phyloP scores from a whole-genome alignment of 2,329 filamentous ascomycete genomes.

The Cytospora mali region DNA sequence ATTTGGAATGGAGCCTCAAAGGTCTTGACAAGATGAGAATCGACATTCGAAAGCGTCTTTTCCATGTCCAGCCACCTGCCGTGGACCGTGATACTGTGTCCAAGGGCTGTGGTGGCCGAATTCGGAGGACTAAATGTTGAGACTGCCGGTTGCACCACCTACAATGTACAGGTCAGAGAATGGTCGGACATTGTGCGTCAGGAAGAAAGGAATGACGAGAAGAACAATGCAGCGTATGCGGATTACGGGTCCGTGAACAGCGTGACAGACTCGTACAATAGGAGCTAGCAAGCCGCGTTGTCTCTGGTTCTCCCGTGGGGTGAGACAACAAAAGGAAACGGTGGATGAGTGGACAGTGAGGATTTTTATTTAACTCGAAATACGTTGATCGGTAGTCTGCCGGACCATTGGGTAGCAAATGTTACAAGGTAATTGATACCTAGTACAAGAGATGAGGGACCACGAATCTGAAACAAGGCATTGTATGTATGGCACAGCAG shows the following conservation, averaged over 20 bases:
- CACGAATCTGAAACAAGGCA: slow-evolving; percentile 20
- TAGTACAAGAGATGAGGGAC: slow-evolving; percentile 20
- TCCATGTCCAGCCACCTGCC: slow-evolving; percentile 8
- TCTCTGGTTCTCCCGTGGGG: not conserved
- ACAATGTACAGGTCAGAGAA: not conserved
- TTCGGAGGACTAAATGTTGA: not conserved
- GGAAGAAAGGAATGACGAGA: not conserved
- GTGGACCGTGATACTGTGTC: slow-evolving; percentile 8
- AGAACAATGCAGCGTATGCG: not conserved
- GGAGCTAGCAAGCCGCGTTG: not conserved
- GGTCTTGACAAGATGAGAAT: slow-evolving; percentile 19
- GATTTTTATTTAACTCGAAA: not conserved
- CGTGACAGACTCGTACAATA: not conserved
- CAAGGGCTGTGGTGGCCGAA: not conserved
- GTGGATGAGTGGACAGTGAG: slow-evolving; percentile 2
- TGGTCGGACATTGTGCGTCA: not conserved
- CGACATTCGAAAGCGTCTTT: slow-evolving; percentile 4
- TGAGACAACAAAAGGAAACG: not conserved
- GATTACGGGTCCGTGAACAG: not conserved
- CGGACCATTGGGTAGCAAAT: slow-evolving; percentile 6
- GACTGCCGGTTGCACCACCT: not conserved
- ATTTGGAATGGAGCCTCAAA: slow-evolving; percentile 9
- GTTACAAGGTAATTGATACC: slow-evolving; percentile 11
- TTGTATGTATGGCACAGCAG: not conserved
- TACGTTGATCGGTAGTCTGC: not conserved